These are phyloP conservation scores for Nicotiana tomentosiformis DNA, from an alignment of 257 asterid genomes.

Conservation along the genomic window DNA sequence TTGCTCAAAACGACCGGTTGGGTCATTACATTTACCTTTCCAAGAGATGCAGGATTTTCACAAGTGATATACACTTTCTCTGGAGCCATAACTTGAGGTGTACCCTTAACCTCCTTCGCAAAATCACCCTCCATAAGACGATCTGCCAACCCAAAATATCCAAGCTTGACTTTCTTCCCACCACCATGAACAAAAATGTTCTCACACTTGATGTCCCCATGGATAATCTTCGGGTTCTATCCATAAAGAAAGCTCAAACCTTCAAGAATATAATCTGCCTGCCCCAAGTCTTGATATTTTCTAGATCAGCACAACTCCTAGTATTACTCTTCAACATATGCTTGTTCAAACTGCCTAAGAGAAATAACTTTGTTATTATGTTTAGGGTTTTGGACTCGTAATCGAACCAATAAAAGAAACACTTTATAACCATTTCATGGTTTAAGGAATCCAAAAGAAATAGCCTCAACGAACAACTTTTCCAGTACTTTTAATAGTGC, in stretches of 20 bases:
- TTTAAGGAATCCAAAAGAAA: constrained; percentile 21
- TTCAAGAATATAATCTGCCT: constrained; percentile 18
- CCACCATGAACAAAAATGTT: constrained; percentile 14
- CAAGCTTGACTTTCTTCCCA: constrained; percentile 21
- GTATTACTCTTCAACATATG: not conserved
- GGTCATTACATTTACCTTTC: not conserved
- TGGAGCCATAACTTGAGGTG: constrained; percentile 41
- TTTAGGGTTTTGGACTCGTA: constrained; percentile 14
- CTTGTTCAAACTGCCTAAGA: constrained; percentile 28
- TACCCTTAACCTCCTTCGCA: constrained; percentile 11
- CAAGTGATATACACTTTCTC: constrained; percentile 25
- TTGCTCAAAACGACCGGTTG: too few species aligned
- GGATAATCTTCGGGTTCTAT: constrained; percentile 20
- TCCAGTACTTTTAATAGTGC: not conserved
- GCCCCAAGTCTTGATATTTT: constrained; percentile 27
- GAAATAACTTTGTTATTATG: constrained; percentile 32
- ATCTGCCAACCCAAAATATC: constrained; percentile 30
- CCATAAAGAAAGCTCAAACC: constrained; percentile 26
- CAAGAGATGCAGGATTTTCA: not conserved
- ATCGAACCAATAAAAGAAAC: constrained; percentile 34
- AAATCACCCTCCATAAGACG: constrained; percentile 1
- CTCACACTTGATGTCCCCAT: constrained; percentile 34
- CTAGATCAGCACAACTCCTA: not conserved
- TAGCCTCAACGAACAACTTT: constrained; percentile 19
- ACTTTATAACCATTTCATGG: constrained; percentile 37